Evolutionary conservation across 305 asterid genomes (phyloP), one percentile per base, ranked within the genome.

Genomic region (Solanum hybrid): DNA sequence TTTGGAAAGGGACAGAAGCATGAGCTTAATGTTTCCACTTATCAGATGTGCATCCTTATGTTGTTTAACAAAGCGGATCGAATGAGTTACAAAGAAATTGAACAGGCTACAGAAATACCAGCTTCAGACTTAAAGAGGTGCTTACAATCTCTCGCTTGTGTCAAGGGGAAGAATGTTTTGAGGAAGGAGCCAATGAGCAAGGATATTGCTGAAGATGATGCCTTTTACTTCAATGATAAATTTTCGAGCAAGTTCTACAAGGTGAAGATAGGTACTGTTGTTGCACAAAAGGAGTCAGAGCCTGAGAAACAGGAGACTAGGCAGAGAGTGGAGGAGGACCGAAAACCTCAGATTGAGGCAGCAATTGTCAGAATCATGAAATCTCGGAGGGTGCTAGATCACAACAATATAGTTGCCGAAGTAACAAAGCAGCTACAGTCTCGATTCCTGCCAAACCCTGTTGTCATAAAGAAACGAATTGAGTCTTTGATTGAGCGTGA

Each of bases 111-210:
- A 26, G 90, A 88, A 86, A 91, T 91, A 78, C 89, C 89, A 24
- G 80, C 88, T 12, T 79, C 89, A 22, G 93, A 91, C 35, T 88
- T 91, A 79, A 91, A 90, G 89, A 91, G 93, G 82, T 89, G 90
- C 84, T 85, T 91, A 90, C 93, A 91, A 82, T 91, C 93, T 9
- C 88, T 91, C 27, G 93, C 93, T 16, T 89, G 93, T 72, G 92
- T 91, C 14, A 91, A 91, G 91, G 93, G 93, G 66, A 91, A 91
- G 88, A 89, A 90, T 86, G 90, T 91, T 72, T 36, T 91, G 29
- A 87, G 90, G 46, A 91, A 91, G 86, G 93, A 88, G 82, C 93
- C 93, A 22, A 91, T 89, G 91, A 88, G 93, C 88, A 89, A 88
- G 32, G 91, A 91, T 35, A 88, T 91, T 78, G 91, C 81, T 35